Conservation (phyloP, 2,329 filamentous ascomycete genomes). For the Diaporthe batatas region DNA sequence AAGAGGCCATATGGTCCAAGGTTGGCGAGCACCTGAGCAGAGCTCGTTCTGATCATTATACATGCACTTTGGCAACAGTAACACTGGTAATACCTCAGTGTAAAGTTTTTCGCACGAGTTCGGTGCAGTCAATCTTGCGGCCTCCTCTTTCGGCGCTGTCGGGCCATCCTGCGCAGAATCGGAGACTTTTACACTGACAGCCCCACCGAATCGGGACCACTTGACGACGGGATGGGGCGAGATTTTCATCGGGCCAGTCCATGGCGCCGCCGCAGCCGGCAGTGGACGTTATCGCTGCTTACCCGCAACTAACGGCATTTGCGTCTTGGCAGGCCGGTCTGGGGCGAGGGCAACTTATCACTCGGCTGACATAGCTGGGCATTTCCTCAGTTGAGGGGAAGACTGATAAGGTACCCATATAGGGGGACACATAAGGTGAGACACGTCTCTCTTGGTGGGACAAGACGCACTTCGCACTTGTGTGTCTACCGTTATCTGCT, state of each 20-base stretch:
- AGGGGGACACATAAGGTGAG: neutral
- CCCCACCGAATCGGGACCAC: conserved; percentile 20
- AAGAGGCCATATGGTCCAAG: too few relatives aligned
- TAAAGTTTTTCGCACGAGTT: neutral
- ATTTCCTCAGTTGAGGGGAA: neutral
- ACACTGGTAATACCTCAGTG: too few relatives aligned
- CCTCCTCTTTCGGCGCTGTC: conserved; percentile 9
- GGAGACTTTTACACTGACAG: conserved; percentile 1
- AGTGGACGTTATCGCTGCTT: conserved; percentile 27
- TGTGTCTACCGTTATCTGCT: neutral
- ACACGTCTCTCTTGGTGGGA: neutral
- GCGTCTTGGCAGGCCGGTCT: conserved; percentile 15
- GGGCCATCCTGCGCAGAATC: conserved; percentile 5
- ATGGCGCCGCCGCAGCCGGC: conserved; percentile 29
- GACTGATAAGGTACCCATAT: conserved; percentile 27
- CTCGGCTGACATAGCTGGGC: neutral
- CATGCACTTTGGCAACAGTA: neutral
- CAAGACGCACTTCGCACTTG: too few relatives aligned
- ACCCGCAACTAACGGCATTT: conserved; percentile 25
- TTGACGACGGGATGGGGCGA: conserved; percentile 20
- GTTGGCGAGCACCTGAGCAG: too few relatives aligned
- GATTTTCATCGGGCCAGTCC: conserved; percentile 31
- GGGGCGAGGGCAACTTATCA: conserved; percentile 24
- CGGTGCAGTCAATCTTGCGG: neutral
- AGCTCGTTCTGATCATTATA: too few relatives aligned